Evolutionary conservation across 768 basidiomycete genomes (phyloP).

Genomic region (Trametes sanguinea): DNA sequence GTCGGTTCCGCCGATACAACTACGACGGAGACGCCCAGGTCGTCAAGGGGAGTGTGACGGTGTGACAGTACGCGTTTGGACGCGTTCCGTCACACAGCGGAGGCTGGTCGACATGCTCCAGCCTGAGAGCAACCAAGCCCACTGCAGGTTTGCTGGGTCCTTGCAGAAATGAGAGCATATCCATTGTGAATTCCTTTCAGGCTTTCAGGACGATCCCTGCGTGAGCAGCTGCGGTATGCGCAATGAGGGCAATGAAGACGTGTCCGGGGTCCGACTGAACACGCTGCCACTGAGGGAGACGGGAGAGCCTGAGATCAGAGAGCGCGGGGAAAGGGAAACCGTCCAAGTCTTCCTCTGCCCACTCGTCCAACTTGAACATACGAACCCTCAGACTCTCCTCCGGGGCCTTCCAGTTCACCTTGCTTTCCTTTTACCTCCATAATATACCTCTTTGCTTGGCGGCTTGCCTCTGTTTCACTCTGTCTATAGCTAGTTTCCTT

Average conservation of each 20-base stretch:
- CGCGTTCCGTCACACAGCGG: conserved; percentile 4
- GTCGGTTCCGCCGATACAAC: no score
- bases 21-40: neutral
- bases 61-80: neutral
- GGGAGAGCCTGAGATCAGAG: conserved; percentile 2
- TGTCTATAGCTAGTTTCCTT: conserved; percentile 1
- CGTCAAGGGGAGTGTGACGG: conserved; percentile 8
- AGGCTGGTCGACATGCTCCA: no score
- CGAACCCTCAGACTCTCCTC: conserved; percentile 11
- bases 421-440: conserved; percentile 11
- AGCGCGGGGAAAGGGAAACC: neutral
- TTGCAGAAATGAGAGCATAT: no score
- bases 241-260: neutral
- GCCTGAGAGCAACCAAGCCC: no score
- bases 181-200: no score
- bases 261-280: conserved; percentile 11
- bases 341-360: conserved; percentile 3
- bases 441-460: neutral
- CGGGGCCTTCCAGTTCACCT: conserved; percentile 20
- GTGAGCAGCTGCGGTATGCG: no score
- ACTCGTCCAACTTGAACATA: conserved; percentile 23
- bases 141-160: no score
- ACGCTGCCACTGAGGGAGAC: neutral
- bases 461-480: neutral
- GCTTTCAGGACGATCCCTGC: no score